Evolutionary conservation across 768 basidiomycete genomes (phyloP).

Genomic region (Auricularia sp.): DNA sequence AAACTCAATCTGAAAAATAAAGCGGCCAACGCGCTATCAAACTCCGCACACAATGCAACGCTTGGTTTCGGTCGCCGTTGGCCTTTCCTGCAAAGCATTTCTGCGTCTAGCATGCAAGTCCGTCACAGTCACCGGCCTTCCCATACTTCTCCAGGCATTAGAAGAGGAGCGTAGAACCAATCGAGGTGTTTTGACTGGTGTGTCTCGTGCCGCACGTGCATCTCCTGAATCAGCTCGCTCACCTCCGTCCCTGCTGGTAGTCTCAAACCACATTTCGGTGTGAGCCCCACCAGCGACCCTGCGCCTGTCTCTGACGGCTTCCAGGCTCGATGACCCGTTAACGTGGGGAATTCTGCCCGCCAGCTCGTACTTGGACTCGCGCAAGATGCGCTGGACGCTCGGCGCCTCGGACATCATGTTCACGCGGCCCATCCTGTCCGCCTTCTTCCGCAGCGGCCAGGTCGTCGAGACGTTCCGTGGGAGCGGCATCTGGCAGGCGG

Average conservation of each 20-base stretch:
- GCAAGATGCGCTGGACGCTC: slow-evolving; percentile 72
- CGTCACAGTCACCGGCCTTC: slow-evolving; percentile 61
- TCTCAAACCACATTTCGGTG: slow-evolving; percentile 92
- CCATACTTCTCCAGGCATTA: slow-evolving; percentile 53
- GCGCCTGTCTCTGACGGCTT: slow-evolving; percentile 4
- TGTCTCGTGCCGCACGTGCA: too few relatives aligned
- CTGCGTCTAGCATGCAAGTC: slow-evolving; percentile 54
- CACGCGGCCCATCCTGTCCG: slow-evolving; percentile 74
- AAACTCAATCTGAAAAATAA: too few relatives aligned
- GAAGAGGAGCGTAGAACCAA: slow-evolving; percentile 30
- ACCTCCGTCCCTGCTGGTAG: slow-evolving; percentile 27
- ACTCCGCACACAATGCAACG: not conserved
- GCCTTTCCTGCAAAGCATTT: slow-evolving; percentile 70
- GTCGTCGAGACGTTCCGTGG: slow-evolving; percentile 89
- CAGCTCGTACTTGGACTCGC: slow-evolving; percentile 44
- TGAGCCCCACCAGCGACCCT: slow-evolving; percentile 26
- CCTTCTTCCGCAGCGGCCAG: slow-evolving; percentile 83
- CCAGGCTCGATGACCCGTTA: slow-evolving; percentile 71
- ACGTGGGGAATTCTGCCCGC: slow-evolving; percentile 81
- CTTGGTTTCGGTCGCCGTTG: slow-evolving; percentile 37
- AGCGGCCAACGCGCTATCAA: not conserved
- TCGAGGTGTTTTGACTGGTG: slow-evolving; percentile 23
- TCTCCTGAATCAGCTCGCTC: too few relatives aligned
- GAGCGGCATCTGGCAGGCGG: slow-evolving; percentile 78
- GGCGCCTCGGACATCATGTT: slow-evolving; percentile 93